phyloP scores from a whole-genome alignment of 129 eudicot genomes.

The Artemisia argyi region DNA sequence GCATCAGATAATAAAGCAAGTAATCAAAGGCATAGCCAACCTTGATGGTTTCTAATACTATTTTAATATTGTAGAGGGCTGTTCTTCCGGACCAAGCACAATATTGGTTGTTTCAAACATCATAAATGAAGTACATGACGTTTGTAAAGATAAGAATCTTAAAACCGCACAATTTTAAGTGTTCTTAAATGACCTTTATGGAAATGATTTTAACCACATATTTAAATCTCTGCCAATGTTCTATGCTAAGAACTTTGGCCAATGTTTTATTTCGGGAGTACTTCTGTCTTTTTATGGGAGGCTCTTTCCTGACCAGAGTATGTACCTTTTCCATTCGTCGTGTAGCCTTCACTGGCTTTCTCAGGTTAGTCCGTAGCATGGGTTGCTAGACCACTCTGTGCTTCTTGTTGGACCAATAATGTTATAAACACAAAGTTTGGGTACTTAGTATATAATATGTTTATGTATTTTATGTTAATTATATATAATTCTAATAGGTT shows the following conservation, averaged over 20 bases:
- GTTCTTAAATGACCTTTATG: background rate
- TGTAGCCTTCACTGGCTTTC: constrained; percentile 4
- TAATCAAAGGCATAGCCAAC: background rate
- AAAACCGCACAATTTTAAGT: background rate
- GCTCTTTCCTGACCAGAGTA: background rate
- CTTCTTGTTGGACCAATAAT: too few species aligned
- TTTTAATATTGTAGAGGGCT: too few species aligned
- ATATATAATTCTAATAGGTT: too few species aligned
- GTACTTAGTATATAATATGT: too few species aligned
- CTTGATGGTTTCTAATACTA: background rate
- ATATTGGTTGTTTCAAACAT: too few species aligned
- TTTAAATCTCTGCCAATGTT: background rate
- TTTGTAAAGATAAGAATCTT: constrained; percentile 1
- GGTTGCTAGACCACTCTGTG: too few species aligned
- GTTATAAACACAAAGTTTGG: too few species aligned
- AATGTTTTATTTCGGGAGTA: background rate
- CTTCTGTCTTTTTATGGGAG: background rate
- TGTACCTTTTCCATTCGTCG: background rate
- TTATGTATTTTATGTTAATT: too few species aligned
- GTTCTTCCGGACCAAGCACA: too few species aligned
- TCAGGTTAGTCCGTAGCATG: background rate
- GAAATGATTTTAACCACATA: too few species aligned
- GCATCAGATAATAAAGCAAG: background rate
- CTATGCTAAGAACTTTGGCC: background rate
- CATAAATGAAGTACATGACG: too few species aligned